Percentiles rank a stretch among this genome's conserved stretches.
These are phyloP conservation scores for Pseudogymnoascus sp. DNA, from an alignment of 2,329 filamentous ascomycete genomes.

Conservation along the genomic window DNA sequence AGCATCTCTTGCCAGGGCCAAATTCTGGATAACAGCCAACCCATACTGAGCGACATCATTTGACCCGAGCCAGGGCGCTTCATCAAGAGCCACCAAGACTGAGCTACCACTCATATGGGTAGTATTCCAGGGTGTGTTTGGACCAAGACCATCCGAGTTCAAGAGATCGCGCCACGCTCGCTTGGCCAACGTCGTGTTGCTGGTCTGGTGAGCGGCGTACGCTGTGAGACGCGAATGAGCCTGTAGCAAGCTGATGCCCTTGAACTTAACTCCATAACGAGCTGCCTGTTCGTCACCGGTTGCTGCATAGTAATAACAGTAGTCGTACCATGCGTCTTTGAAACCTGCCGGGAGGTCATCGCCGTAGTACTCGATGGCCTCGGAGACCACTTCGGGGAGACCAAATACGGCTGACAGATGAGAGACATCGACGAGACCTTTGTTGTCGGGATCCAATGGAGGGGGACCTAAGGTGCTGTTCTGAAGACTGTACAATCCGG, in stretches of 20 bases:
- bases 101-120: constrained; percentile 38
- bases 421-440: constrained; percentile 35
- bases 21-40: constrained; percentile 49
- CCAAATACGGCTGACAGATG: constrained; percentile 55
- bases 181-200: constrained; percentile 42
- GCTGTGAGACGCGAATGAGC: constrained; percentile 54
- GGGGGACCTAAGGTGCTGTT: constrained; percentile 48
- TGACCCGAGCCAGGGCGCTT: constrained; percentile 52
- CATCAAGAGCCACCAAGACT: constrained; percentile 44
- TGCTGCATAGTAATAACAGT: constrained; percentile 53
- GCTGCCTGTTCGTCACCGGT: constrained; percentile 43
- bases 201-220: constrained; percentile 41
- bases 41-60: constrained; percentile 54
- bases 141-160: constrained; percentile 41
- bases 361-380: constrained; percentile 45
- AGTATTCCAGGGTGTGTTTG: constrained; percentile 33
- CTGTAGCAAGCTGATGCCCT: constrained; percentile 44
- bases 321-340: constrained; percentile 51
- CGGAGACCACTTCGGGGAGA: constrained; percentile 50
- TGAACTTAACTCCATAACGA: constrained; percentile 47
- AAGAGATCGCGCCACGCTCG: constrained; percentile 52
- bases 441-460: constrained; percentile 45
- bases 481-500: constrained; percentile 45
- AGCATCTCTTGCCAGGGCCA: constrained; percentile 36
- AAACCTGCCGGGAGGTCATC: constrained; percentile 43